Base-by-base conservation (phyloP, 352 stramenopile genomes). In the Globisporangium viniferum region DNA sequence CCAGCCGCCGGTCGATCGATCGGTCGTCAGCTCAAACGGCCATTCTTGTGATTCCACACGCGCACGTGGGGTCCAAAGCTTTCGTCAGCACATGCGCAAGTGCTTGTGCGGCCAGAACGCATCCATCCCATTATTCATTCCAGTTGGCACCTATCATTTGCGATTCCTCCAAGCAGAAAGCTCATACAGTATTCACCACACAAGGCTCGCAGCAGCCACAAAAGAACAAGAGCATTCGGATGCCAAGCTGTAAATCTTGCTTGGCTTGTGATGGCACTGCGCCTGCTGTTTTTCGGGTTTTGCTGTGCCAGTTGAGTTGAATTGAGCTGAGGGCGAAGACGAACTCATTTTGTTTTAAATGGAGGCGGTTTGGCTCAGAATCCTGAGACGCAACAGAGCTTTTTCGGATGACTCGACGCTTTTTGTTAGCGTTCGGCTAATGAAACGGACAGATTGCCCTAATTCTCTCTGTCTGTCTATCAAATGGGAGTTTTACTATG, bases 401-500 rank as follows among this genome's bases (percentile, higher is more conserved):
- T 36, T 59, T 59, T 58, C 5, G 56, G 33, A 62, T 62, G 33
- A 62, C 56, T 62, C 55, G 55, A 49, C n/a, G 10, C n/a, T 22
- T 62, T 33, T 49, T 8, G 44, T 51, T 8, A 20, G 5, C 41
- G 18, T 12, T 51, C 44, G 44, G 44, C 44, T 51, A 24, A 24
- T 51, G 44, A 51, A 51, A 51, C 44, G 18, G 44, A 51, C 44
- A 51, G 18, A 10, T 51, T 51, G 44, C 44, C 44, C 44, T 51
- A 12, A 51, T 1, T 18, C 41, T 8, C 6, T 33, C 41, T 49
- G 15, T 49, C 41, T 49, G 41, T 1, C 41, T 49, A 49, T 24
- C 44, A 12, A 24, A 10, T 51, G 44, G 44, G 44, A 51, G 44
- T 33, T 33, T 3, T 33, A 6, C 18, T 22, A 5, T 51, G 18